Evolutionary conservation across 768 basidiomycete species (phyloP).

Genomic region (Rhizopogon vulgaris): DNA sequence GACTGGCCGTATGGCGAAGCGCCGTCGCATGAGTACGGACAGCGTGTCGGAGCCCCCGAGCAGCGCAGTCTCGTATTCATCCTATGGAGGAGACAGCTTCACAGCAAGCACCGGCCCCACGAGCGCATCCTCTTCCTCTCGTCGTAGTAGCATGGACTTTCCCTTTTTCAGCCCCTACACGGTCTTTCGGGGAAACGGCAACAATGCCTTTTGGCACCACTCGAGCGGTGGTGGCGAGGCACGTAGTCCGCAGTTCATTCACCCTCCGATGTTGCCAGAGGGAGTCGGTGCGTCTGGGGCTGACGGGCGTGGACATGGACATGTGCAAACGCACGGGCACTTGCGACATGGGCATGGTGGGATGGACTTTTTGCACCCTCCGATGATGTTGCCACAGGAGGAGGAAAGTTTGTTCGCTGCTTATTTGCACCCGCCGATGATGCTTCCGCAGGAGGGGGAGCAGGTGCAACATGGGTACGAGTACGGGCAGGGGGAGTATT

Average conservation of each 20-base stretch:
- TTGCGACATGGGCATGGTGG: not conserved
- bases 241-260: slow-evolving; percentile 51
- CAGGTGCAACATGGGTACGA: slow-evolving; percentile 6
- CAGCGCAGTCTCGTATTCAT: slow-evolving; percentile 58
- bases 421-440: slow-evolving; percentile 53
- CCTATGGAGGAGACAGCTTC: slow-evolving; percentile 52
- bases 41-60: slow-evolving; percentile 48
- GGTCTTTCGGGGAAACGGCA: slow-evolving; percentile 50
- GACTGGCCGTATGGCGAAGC: slow-evolving; percentile 45
- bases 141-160: slow-evolving; percentile 58
- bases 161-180: slow-evolving; percentile 54
- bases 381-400: slow-evolving; percentile 53
- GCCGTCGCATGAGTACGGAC: slow-evolving; percentile 64
- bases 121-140: slow-evolving; percentile 49
- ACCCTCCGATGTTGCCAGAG: slow-evolving; percentile 62
- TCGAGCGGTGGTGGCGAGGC: slow-evolving; percentile 68
- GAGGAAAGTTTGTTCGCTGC: slow-evolving; percentile 56
- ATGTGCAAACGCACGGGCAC: not conserved
- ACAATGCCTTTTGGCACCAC: slow-evolving; percentile 70
- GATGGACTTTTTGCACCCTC: slow-evolving; percentile 70
- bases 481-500: slow-evolving; percentile 23
- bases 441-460: slow-evolving; percentile 35
- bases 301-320: not conserved
- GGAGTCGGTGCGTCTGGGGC: not conserved
- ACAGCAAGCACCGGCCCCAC: slow-evolving; percentile 37